Evolutionary conservation across 148 eudicot species (phyloP).

Genomic region (Chenopodium quinoa): DNA sequence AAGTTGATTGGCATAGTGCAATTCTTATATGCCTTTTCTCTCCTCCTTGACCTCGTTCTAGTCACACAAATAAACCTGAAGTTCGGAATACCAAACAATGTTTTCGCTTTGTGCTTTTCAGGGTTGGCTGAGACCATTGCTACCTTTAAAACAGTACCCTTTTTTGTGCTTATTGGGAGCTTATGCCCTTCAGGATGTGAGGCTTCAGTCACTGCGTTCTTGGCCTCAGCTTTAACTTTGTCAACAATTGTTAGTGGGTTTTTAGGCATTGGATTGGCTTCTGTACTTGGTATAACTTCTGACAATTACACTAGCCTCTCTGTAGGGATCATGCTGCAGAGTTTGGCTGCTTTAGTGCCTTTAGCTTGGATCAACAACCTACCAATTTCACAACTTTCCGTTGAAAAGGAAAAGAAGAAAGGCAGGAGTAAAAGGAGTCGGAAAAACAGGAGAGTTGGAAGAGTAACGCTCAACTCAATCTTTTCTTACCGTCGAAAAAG

Average conservation of each 20-base stretch:
- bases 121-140: constrained; percentile 79
- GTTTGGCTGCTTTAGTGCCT: constrained; percentile 68
- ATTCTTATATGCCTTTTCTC: constrained; percentile 59
- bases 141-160: constrained; percentile 72
- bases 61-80: constrained; percentile 61
- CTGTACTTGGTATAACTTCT: constrained; percentile 58
- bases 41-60: constrained; percentile 71
- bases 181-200: constrained; percentile 87
- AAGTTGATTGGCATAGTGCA: constrained; percentile 55
- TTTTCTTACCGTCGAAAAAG: constrained; percentile 47
- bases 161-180: constrained; percentile 76
- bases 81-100: constrained; percentile 61
- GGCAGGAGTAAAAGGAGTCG: constrained; percentile 51
- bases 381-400: constrained; percentile 31
- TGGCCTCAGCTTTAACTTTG: constrained; percentile 75
- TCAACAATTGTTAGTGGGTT: constrained; percentile 75
- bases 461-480: constrained; percentile 40
- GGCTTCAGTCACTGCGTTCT: constrained; percentile 82
- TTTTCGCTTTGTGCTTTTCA: constrained; percentile 68
- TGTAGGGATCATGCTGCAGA: constrained; percentile 65
- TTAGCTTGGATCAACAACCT: constrained; percentile 55
- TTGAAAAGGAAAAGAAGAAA: constrained; percentile 45
- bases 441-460: constrained; percentile 53
- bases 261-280: constrained; percentile 75
- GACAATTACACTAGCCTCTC: constrained; percentile 63